Percentiles rank a stretch among this genome's conserved stretches.
These are phyloP conservation scores for Candida insectorum DNA, from an alignment of 805 yeast genomes.

Conservation along the genomic window DNA sequence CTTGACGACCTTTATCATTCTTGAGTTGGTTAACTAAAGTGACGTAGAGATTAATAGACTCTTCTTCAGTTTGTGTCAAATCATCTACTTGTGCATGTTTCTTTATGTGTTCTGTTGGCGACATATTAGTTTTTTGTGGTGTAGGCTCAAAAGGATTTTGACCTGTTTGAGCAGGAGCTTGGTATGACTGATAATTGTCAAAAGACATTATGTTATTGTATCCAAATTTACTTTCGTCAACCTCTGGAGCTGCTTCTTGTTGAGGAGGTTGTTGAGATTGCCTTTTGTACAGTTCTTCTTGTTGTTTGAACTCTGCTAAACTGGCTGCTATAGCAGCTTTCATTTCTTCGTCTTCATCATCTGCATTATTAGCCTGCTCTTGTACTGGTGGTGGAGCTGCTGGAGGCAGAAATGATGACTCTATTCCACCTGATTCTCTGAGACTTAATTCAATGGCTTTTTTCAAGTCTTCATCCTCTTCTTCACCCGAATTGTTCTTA, in stretches of 20 bases:
- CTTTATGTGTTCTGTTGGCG: constrained; percentile 4
- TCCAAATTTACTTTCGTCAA: constrained; percentile 17
- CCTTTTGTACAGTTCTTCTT: constrained; percentile 16
- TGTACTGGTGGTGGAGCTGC: constrained; percentile 10
- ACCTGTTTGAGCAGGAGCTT: not conserved
- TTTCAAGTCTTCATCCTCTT: constrained; percentile 73
- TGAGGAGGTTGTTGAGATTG: too few relatives aligned
- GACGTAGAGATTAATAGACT: constrained; percentile 63
- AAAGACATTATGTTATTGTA: constrained; percentile 26
- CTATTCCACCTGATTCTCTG: constrained; percentile 41
- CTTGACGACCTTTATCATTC: constrained; percentile 42
- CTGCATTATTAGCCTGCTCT: constrained; percentile 12
- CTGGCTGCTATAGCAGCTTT: constrained; percentile 94
- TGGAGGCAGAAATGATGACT: constrained; percentile 22
- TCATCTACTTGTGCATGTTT: constrained; percentile 20
- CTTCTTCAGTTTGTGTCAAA: constrained; percentile 63
- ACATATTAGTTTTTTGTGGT: constrained; percentile 7
- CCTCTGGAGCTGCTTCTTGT: constrained; percentile 13
- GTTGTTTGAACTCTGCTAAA: constrained; percentile 61
- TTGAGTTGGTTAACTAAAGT: constrained; percentile 56
- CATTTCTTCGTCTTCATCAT: constrained; percentile 75
- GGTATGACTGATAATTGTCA: constrained; percentile 4
- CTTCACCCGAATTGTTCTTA: constrained; percentile 14
- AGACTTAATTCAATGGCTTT: constrained; percentile 78
- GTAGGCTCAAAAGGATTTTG: constrained; percentile 4